A percentile compares a stretch with the other conserved stretches of the same genome.
Conservation (phyloP, 1,284 basidiomycete species). For the Ceratobasidium sp. region DNA sequence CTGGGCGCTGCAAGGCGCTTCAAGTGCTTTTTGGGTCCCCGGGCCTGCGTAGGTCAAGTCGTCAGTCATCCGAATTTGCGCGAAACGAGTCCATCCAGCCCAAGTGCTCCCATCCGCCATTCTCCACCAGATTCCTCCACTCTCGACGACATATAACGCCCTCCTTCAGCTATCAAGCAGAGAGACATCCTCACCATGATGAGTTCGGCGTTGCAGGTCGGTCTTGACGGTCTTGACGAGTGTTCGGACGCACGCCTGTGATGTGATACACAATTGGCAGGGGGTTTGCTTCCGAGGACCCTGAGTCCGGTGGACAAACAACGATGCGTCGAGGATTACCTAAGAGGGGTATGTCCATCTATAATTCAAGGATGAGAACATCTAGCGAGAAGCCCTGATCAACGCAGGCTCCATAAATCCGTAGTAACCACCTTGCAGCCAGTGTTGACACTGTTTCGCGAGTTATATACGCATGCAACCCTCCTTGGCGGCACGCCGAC, state of each 20-base stretch:
- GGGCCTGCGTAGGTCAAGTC: slow-evolving; percentile 61
- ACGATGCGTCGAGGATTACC: too few species aligned
- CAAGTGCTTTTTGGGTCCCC: slow-evolving; percentile 99
- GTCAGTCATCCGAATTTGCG: not conserved
- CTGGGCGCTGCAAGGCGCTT: slow-evolving; percentile 97
- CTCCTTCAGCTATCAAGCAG: not conserved
- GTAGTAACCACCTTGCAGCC: too few species aligned
- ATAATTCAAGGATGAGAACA: too few species aligned
- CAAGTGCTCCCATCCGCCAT: slow-evolving; percentile 8
- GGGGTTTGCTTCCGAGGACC: slow-evolving; percentile 16
- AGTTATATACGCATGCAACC: too few species aligned
- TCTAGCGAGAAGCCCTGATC: too few species aligned
- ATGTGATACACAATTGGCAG: slow-evolving; percentile 1
- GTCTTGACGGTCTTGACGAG: slow-evolving; percentile 36
- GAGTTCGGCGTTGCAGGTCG: slow-evolving; percentile 15
- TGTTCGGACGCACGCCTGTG: slow-evolving; percentile 24
- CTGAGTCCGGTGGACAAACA: not conserved
- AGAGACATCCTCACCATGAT: slow-evolving; percentile 17
- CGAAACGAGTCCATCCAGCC: slow-evolving; percentile 8
- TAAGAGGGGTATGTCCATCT: too few species aligned
- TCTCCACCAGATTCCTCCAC: not conserved
- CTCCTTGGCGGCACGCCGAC: too few species aligned
- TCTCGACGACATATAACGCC: not conserved
- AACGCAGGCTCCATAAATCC: too few species aligned
- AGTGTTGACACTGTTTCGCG: too few species aligned